Percentiles rank a stretch among this genome's conserved stretches.
Conservation (phyloP, 1,139 yeast species). For the Yamadazyma kanchanaburiensis region DNA sequence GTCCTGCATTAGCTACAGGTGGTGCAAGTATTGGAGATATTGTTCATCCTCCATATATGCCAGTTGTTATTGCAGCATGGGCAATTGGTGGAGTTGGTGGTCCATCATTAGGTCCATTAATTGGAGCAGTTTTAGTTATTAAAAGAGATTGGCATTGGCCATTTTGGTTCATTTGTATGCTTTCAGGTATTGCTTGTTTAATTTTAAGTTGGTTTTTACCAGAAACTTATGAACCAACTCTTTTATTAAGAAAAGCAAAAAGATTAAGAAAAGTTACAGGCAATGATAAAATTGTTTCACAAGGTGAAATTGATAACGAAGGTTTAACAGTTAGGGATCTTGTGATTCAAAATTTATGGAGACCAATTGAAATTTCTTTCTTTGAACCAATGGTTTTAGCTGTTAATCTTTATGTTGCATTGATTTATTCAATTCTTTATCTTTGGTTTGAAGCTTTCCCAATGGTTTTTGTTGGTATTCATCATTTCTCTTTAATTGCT, state of each 20-base stretch:
- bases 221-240: conserved; percentile 46
- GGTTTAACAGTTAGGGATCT: conserved; percentile 22
- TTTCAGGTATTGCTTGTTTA: conserved; percentile 29
- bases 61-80: conserved; percentile 27
- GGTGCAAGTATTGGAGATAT: conserved; percentile 34
- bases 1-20: conserved; percentile 34
- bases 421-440: conserved; percentile 28
- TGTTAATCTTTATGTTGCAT: conserved; percentile 26
- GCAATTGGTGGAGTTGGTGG: conserved; percentile 27
- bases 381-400: conserved; percentile 31
- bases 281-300: no score
- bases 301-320: conserved; percentile 40
- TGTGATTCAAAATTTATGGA: conserved; percentile 23
- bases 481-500: conserved; percentile 25
- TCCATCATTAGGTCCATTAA: conserved; percentile 30
- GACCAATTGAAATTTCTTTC: conserved; percentile 27
- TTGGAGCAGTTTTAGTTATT: conserved; percentile 24
- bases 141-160: no score
- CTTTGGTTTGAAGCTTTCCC: conserved; percentile 34
- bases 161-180: conserved; percentile 39
- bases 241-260: conserved; percentile 44
- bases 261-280: conserved; percentile 46
- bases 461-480: conserved; percentile 19
- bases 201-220: conserved; percentile 39
- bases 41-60: conserved; percentile 17